Evolutionary conservation across 345 rosid genomes (phyloP), one percentile per base, ranked within the genome.

Genomic region (Brassica incana): DNA sequence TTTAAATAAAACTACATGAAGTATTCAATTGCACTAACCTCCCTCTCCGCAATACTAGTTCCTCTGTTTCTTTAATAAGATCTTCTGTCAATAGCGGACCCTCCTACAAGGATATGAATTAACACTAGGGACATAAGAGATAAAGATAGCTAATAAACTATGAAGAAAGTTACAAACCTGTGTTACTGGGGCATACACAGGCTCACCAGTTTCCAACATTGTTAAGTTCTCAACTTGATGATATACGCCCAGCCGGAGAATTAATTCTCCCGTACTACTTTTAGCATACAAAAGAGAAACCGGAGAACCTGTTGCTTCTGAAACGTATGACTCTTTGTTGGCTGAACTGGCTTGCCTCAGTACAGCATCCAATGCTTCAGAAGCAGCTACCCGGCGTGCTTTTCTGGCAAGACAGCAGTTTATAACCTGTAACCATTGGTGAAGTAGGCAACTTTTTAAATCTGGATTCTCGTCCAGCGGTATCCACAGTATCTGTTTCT

Each of bases 61-160:
- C 99, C 84, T 95, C 99, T 78, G 92, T 92, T 89, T 95, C 99
- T 86, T 75, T 89, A 30, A 92, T 93, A 83, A 93, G 91, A 85
- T 95, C 99, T 83, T 95, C 99, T 1, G 99, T 90, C 76, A 95
- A 93, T 78, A 95, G 79, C n/a, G 98, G 97, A 63, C 90, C 95
- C 81, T 95, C 99, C 99, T 95, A 80, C 71, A 71, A 11, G 56
- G 60, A 71, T 48, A 74, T 75, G 63, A 25, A 23, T 75, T 63
- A 25, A 82, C 67, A 72, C 67, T 48, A 36, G 40, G 27, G 25
- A 71, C 68, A 72, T 81, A 11, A 40, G 54, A 72, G 50, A 73
- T 48, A 1, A 67, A 67, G 63, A 65, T 6, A 60, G 18, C n/a
- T 8, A 38, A 14, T 35, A 10, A 65, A 33, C 29, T 65, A 58